Evolutionary conservation across 768 basidiomycete genomes (phyloP).

Genomic region (Naganishia onofrii): DNA sequence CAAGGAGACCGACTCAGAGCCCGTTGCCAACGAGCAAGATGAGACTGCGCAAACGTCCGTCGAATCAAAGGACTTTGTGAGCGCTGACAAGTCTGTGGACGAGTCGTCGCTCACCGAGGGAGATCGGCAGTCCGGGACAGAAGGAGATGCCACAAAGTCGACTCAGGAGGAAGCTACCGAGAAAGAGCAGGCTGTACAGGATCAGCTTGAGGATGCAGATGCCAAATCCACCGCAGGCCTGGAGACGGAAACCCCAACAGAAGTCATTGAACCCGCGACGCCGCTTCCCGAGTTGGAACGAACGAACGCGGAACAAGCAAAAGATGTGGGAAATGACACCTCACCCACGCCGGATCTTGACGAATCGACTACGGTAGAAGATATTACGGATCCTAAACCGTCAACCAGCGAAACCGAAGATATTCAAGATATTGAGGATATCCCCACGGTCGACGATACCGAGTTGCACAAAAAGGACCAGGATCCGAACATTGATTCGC

Average conservation of each 20-base stretch:
- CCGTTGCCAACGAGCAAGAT: neutral
- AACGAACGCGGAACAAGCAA: neutral
- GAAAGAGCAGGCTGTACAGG: no score
- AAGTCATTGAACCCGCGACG: slow-evolving; percentile 14
- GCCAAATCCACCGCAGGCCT: neutral
- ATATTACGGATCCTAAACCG: no score
- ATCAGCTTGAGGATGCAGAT: neutral
- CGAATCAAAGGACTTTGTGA: neutral
- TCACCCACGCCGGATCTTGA: neutral
- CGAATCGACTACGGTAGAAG: slow-evolving; percentile 1
- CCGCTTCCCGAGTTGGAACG: neutral
- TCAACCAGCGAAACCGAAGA: neutral
- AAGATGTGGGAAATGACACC: neutral
- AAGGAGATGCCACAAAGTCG: neutral
- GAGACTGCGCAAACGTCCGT: neutral
- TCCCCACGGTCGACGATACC: slow-evolving; percentile 15
- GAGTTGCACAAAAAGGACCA: slow-evolving; percentile 19
- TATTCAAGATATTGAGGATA: slow-evolving; percentile 20
- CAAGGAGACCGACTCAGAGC: neutral
- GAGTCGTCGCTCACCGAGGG: neutral
- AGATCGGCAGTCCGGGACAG: neutral
- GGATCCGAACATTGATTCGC: slow-evolving; percentile 13
- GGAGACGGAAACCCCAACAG: neutral
- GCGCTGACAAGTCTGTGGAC: neutral
- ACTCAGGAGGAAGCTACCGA: neutral